Evolutionary conservation across 306 rosid genomes (phyloP), one percentile per base, ranked within the genome.

Genomic region (Quercus alba): DNA sequence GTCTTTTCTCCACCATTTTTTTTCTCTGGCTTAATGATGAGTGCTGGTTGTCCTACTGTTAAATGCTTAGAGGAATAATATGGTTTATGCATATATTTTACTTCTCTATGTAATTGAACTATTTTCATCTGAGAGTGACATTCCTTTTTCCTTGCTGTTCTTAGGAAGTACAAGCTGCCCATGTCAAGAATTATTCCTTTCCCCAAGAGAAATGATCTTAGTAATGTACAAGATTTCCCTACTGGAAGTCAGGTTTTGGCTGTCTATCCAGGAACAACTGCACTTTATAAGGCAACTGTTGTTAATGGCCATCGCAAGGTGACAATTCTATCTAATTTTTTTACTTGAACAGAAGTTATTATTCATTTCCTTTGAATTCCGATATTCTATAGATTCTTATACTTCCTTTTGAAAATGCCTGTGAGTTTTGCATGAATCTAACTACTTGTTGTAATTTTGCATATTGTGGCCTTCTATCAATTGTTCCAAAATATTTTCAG

Each of bases 201-300:
- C 75, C 99, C 99, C 14, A 95, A 93, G 90, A 91, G 86, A 80
- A 91, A 83, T 17, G 99, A 95, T 74, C 93, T 96, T 87, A 81
- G 96, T 17, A 84, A 81, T 44, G 96, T 89, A 23, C 87, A 31
- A 19, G 98, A 91, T 77, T 93, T 93, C 66, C 91, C 90, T 55
- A 77, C 93, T 6, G 97, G 99, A 83, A 90, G 82, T 77, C 98
- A 87, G 44, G 98, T 95, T 76, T 87, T 95, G 85, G 99, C 99
- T 46, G 99, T 95, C 77, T 95, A 95, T 90, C 99, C 99, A 76
- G 94, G 97, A 78, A 95, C 99, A 56, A 95, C 98, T 75, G 99
- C 99, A 68, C 98, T 95, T 25, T 95, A 95, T 73, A 95, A 92
- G 88, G 99, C 99, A 73, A 95, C 99, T 5, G 99, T 95, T 79